Evolutionary conservation across 1,139 yeast genomes (phyloP).

Genomic region (Hyphopichia buzzinii): DNA sequence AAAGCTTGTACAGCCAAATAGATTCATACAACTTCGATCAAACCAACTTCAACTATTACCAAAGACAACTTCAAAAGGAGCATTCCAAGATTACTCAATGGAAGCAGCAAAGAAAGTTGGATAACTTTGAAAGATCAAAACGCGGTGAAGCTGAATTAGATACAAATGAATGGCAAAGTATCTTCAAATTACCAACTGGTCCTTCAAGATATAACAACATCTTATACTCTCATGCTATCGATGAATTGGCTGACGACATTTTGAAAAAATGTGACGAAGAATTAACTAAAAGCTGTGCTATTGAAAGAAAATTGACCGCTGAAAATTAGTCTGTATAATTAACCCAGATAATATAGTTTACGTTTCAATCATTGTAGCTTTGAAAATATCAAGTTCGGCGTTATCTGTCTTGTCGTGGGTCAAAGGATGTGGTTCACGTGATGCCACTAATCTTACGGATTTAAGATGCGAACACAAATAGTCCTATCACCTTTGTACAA

Average conservation of each 20-base stretch:
- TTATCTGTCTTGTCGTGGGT: too few species aligned
- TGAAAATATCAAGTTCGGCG: too few species aligned
- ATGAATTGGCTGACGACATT: conserved; percentile 63
- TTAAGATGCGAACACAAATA: too few species aligned
- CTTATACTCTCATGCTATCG: conserved; percentile 67
- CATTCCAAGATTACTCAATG: conserved; percentile 69
- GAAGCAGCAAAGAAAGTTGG: conserved; percentile 70
- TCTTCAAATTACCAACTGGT: conserved; percentile 69
- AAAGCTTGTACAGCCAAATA: conserved; percentile 68
- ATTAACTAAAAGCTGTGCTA: conserved; percentile 59
- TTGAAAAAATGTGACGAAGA: conserved; percentile 66
- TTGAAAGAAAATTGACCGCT: conserved; percentile 45
- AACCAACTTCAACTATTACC: conserved; percentile 80
- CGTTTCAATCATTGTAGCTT: too few species aligned
- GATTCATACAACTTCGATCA: conserved; percentile 82
- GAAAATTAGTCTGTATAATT: conserved; percentile 6
- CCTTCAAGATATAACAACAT: conserved; percentile 77
- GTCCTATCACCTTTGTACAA: too few species aligned
- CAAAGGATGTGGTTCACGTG: too few species aligned
- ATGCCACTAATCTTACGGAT: too few species aligned
- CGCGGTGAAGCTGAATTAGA: conserved; percentile 57
- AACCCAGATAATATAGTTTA: too few species aligned
- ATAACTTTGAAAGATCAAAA: conserved; percentile 59
- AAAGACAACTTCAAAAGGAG: conserved; percentile 74
- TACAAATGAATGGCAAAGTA: conserved; percentile 64